phyloP scores from a whole-genome alignment of 2,329 filamentous ascomycete species.

The Alternaria dauci region DNA sequence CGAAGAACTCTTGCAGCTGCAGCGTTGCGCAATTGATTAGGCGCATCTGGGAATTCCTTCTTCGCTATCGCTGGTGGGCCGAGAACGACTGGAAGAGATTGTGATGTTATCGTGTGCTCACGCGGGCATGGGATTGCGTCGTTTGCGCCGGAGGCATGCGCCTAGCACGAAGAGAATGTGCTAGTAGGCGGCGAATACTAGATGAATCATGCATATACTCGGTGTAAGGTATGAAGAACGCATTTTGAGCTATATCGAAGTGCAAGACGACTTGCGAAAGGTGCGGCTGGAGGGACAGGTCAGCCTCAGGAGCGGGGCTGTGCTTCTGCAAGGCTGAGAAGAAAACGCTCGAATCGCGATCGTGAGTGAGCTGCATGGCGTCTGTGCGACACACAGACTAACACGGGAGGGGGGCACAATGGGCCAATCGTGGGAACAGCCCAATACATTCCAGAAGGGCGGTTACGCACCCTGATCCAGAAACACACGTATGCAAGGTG shows the following conservation, averaged over 20 bases:
- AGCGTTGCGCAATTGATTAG: conserved; percentile 2
- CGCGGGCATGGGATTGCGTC: background rate
- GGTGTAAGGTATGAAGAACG: background rate
- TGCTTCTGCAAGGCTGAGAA: background rate
- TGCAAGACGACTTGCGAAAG: background rate
- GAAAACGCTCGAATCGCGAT: background rate
- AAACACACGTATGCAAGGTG: background rate
- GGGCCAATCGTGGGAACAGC: no score
- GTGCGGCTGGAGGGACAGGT: background rate
- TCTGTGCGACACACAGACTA: no score
- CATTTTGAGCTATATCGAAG: background rate
- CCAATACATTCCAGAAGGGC: no score
- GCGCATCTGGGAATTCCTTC: background rate
- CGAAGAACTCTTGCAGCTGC: conserved; percentile 2
- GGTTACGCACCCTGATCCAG: no score
- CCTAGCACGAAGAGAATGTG: background rate
- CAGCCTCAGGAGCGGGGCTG: background rate
- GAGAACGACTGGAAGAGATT: no score
- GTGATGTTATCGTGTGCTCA: background rate
- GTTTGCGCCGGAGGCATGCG: background rate
- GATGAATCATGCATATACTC: background rate
- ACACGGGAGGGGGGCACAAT: no score
- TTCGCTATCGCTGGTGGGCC: background rate
- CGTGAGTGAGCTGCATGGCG: background rate
- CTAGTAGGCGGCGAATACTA: background rate